Evolutionary conservation across 2,329 filamentous ascomycete species (phyloP), one percentile per base, ranked within the genome.

Genomic region (Fusarium acutatum): DNA sequence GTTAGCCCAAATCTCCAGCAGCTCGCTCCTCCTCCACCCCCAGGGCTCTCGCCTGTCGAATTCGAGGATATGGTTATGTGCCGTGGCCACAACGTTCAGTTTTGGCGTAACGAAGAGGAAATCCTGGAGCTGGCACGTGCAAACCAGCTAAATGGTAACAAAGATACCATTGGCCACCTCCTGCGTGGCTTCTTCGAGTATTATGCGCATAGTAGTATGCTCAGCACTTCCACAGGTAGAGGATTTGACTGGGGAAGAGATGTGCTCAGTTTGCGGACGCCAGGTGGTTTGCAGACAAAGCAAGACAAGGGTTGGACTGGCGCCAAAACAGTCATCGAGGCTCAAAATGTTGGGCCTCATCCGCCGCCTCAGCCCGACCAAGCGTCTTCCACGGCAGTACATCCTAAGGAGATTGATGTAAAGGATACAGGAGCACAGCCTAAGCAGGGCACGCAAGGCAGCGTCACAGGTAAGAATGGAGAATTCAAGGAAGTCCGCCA

Each of bases 101-200:
- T 97, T 81, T 95, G 93, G 91, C 87, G 91, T 26, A 88, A 95
- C 73, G 93, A 95, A 79, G 83, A 86, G 10, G 90, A 92, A 71
- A 95, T 97, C 56, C 81, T 86, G 44, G 82, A 84, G 10, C 86
- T 93, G 3, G 90, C 93, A 11, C 79, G 81, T 3, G 81, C 85
- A 40, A 88, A 90, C 24, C 84, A 87, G 56, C 83, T 96, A 38
- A 94, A 90, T 35, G 83, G 87, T 44, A 97, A 97, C 78, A 83
- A 80, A 3, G 91, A 96, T 64, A 88, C 91, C 0, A 77, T 96
- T 6, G 94, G 94, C 4, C 84, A 88, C 10, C 86, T 98, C 0
- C 86, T 98, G 2, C 88, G 92, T 59, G 94, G 94, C 0, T 97
- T 98, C 83, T 97, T 97, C 79, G 92, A 94, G 76, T 97, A 97